phyloP scores from a whole-genome alignment of 139 green algal genomes.

The Chlorella sp. region DNA sequence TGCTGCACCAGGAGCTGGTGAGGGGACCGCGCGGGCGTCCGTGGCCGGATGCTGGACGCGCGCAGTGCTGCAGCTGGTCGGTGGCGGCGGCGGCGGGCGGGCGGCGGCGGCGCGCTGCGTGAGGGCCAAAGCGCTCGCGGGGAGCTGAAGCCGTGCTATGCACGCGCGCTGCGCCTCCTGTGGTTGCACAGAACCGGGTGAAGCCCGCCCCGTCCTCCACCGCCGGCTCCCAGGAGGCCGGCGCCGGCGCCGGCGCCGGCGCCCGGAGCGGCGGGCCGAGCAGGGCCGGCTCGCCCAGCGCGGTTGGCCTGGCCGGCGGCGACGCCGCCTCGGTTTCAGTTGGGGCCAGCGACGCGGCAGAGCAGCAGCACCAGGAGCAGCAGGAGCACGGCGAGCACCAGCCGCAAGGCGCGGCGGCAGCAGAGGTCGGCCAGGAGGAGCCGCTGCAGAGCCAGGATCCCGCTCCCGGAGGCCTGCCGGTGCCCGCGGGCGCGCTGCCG shows the following conservation, averaged over 20 bases:
- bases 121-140: no score
- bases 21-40: not conserved
- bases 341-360: not conserved
- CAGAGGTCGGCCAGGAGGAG: not conserved
- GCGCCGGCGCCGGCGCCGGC: not conserved
- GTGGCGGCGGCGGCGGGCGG: not conserved
- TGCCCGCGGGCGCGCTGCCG: not conserved
- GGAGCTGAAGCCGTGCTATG: no score
- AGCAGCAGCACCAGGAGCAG: not conserved
- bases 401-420: not conserved
- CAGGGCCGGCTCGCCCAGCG: no score
- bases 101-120: no score
- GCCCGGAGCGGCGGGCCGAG: not conserved
- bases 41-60: no score
- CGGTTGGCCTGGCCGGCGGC: not conserved
- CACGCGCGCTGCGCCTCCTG: no score
- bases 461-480: not conserved
- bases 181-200: constrained; percentile 41
- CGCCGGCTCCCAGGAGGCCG: not conserved
- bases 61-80: no score
- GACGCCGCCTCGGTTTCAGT: not conserved
- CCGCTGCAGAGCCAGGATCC: not conserved
- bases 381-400: not conserved
- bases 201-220: not conserved
- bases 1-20: constrained; percentile 60